Evolutionary conservation across 805 yeast species (phyloP), one percentile per base, ranked within the genome.

Genomic region (Starmerella etchellsii): DNA sequence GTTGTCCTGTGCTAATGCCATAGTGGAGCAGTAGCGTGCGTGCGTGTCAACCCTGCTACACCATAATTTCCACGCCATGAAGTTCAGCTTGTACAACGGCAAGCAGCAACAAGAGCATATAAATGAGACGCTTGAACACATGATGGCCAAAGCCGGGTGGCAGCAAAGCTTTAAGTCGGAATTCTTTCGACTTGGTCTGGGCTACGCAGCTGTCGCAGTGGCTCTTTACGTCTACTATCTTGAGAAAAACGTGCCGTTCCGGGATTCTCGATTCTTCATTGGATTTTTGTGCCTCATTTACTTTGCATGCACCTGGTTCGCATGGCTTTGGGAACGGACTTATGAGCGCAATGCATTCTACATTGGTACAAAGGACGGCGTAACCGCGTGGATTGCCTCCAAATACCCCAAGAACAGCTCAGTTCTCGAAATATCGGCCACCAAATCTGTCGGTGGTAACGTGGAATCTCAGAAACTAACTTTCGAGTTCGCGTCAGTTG

Each of bases 51-150:
- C n/a, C n/a, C n/a, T n/a, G n/a, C n/a, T n/a, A n/a, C n/a, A n/a
- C n/a, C n/a, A n/a, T n/a, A 23, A 7, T 10, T 23, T 8, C n/a
- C 6, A 18, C 21, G n/a, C 8, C 18, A 37, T 37, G 40, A 11
- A 21, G 34, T 20, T 50, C 37, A 47, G 45, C 21, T 38, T 51
- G 34, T 51, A 41, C 47, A 44, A 38, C 37, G 46, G 48, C 18
- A 34, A 36, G 18, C 42, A 43, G 32, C 54, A 51, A 36, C 47
- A 46, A 21, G 42, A 41, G 21, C 47, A 41, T 24, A 46, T 49
- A 4, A 54, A 52, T 31, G 54, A 48, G 38, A 40, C 35, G 9
- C 34, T 52, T 19, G 51, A 42, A 33, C 23, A 11, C n/a, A 13
- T 44, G 20, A 33, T 52, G 37, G 54, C 41, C 22, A 31, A 36